Conservation (phyloP, 2,329 filamentous ascomycete genomes). For the Calonectria honghensis region DNA sequence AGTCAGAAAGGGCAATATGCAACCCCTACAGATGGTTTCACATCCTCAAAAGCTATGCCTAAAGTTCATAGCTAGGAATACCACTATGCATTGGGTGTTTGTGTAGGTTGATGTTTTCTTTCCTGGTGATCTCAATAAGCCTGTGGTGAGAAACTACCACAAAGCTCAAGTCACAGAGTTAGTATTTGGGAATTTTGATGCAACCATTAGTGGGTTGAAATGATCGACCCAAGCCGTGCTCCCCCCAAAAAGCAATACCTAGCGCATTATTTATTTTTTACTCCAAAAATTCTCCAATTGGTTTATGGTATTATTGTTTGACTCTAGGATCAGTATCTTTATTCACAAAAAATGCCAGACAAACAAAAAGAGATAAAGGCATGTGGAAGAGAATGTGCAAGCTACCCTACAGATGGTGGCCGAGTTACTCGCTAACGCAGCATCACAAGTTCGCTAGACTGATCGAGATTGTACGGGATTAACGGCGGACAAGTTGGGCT, state of each 20-base stretch:
- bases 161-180: neutral
- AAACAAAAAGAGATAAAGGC: neutral
- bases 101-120: neutral
- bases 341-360: neutral
- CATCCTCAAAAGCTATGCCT: neutral
- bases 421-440: neutral
- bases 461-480: conserved; percentile 1
- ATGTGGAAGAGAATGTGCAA: neutral
- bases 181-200: too few relatives aligned
- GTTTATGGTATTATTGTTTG: too few relatives aligned
- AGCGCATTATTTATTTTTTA: neutral
- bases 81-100: neutral
- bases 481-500: conserved; percentile 6
- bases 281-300: too few relatives aligned
- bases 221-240: neutral
- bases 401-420: neutral
- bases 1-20: too few relatives aligned
- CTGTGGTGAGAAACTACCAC: neutral
- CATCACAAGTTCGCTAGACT: neutral
- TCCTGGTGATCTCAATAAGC: neutral
- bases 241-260: neutral
- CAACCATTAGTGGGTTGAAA: neutral
- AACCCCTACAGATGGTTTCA: neutral
- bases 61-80: neutral
- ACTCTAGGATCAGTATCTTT: too few relatives aligned